Base-by-base conservation (phyloP, 1,284 basidiomycete species). In the Leccinum laetum region DNA sequence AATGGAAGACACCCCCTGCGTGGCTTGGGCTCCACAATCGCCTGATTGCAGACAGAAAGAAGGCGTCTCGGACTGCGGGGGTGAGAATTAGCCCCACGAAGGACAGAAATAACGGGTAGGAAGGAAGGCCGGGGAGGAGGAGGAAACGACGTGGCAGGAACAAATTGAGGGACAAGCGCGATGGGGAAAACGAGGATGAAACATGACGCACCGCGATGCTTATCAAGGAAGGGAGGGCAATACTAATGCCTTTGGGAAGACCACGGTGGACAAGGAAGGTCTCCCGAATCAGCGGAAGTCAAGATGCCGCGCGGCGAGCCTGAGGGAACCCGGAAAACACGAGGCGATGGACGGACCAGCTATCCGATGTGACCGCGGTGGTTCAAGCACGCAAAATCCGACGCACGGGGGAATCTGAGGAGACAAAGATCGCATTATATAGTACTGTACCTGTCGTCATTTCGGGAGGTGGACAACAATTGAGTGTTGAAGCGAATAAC, bases 331-430 rank as follows among this genome's bases (percentile, higher is more conserved):
- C 26, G 26, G 26, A 57, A 64, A 59, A 68, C 74, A 76, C 73
- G 71, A 73, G 73, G 75, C 73, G 57, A 39, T 16, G 59, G 67
- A 56, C 67, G 49, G 29, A n/a, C 53, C 58, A 21, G 14, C 35
- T 29, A 46, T 24, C 63, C 65, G 65, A 49, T 64, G 9, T 59
- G 41, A 60, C 60, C 68, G 57, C 29, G 26, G 32, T 24, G 64
- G 37, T 5, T 9, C 32, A 57, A 56, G 18, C 64, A n/a, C 6
- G 8, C 8, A n/a, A 10, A 24, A 8, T 52, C 49, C 18, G 14
- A 21, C 37, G 16, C 26, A 16, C 16, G 26, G n/a, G 61, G 5
- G 37, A 53, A 53, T 26, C 8, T 9, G 11, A 26, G 11, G 53
- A 26, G 26, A 16, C 46, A 49, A 49, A 7, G 35, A 11, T 49